Base-by-base conservation (phyloP, 202 grass and related monocot species). In the Saccharum hybrid region DNA sequence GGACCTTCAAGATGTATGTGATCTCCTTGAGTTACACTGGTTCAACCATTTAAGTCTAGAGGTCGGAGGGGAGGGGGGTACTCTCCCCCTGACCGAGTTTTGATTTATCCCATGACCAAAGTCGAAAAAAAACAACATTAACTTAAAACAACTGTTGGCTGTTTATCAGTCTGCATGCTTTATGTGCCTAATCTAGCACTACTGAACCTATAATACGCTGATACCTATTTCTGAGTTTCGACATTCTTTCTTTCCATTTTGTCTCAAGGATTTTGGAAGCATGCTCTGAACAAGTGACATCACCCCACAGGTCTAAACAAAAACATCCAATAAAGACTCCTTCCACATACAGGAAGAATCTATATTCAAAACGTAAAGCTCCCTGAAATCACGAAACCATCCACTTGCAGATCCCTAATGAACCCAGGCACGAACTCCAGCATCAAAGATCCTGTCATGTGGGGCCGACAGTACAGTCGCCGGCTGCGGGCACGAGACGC, bases 51-150 rank as follows among this genome's bases (percentile, higher is more conserved):
- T 10, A 45, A 45, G 10, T 45, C 42, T 45, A 10, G 42, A 45
- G 42, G 39, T 3, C 39, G 8, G 39, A 40, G 6, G 39, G 39
- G 39, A 8, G 39, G 39, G 39, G 7, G 39, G 39, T 40, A 7
- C 6, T 40, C 39, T 40, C 39, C 8, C 39, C 39, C 6, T 40
- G 8, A 40, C 39, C 39, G 8, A 40, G 6, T 40, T 40, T 40
- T 42, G 8, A 42, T 82, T 72, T 49, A n/a, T 18, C 1, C 68
- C 38, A 61, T 7, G 11, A 49, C 28, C 30, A 82, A 37, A 82
- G 16, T 7, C 10, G 2, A 51, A 63, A 34, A 70, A 70, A 73
- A 12, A 41, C 12, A 48, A 16, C 1, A 52, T 52, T 22, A 46
- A 26, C 64, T 49, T 15, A 26, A 45, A 45, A 40, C 21, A 19